Evolutionary conservation across 768 basidiomycete species (phyloP).

Genomic region (Saitozyma podzolica): DNA sequence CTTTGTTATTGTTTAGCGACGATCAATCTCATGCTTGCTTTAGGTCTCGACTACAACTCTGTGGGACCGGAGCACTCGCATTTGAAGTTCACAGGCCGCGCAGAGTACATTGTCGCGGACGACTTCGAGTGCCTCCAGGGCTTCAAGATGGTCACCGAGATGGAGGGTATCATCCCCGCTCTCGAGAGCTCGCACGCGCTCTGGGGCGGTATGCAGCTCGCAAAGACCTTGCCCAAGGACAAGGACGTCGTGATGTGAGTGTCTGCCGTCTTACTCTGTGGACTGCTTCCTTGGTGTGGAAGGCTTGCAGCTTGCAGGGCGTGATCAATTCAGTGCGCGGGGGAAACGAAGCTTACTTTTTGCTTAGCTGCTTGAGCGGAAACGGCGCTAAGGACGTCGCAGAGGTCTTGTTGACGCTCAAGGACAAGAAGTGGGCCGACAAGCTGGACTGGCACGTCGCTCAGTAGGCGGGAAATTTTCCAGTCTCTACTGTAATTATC

Average conservation of each 20-base stretch:
- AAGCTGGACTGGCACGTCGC: conserved; percentile 87
- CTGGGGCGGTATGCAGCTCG: conserved; percentile 84
- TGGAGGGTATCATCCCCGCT: conserved; percentile 97
- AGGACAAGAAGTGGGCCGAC: conserved; percentile 80
- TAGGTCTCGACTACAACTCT: conserved; percentile 54
- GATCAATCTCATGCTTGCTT: not conserved
- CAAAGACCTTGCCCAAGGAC: conserved; percentile 79
- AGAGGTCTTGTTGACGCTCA: conserved; percentile 78
- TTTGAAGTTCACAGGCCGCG: conserved; percentile 90
- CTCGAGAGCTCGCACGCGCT: conserved; percentile 94
- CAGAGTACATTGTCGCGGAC: conserved; percentile 88
- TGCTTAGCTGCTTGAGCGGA: conserved; percentile 71
- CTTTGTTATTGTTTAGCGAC: not conserved
- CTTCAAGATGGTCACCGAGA: conserved; percentile 85
- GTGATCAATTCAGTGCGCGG: too few relatives aligned
- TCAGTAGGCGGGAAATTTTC: conserved; percentile 16
- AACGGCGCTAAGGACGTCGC: conserved; percentile 98
- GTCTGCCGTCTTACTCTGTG: not conserved
- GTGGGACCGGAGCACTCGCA: conserved; percentile 98
- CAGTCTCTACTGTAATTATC: too few relatives aligned
- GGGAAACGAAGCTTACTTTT: not conserved
- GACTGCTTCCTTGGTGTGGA: not conserved
- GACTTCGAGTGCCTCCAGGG: conserved; percentile 92
- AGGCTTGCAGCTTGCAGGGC: too few relatives aligned
- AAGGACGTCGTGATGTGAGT: conserved; percentile 87